These are phyloP conservation scores for Schoenoplectus triqueter DNA, from an alignment of 202 grass and related monocot species.

Conservation along the genomic window DNA sequence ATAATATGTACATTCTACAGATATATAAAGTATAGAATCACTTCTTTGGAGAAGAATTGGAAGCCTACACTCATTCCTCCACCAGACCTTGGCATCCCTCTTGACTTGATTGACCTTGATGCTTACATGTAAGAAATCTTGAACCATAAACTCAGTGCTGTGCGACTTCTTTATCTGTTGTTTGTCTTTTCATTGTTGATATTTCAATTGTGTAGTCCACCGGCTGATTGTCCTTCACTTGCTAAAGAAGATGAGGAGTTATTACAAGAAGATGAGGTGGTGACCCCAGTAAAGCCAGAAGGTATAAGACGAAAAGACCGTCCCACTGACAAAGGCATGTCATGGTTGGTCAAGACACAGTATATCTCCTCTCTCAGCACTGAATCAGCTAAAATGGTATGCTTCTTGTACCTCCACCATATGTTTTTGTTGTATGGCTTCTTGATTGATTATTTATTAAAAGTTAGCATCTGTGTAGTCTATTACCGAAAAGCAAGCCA, in stretches of 20 bases:
- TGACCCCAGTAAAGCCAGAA: slow-evolving; percentile 88
- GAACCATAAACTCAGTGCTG: slow-evolving; percentile 12
- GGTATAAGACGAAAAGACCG: slow-evolving; percentile 94
- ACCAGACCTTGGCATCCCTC: slow-evolving; percentile 93
- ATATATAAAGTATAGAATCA: slow-evolving; percentile 88
- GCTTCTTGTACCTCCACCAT: slow-evolving; percentile 36
- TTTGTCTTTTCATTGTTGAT: slow-evolving; percentile 18
- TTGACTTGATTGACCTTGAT: slow-evolving; percentile 92
- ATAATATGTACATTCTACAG: slow-evolving; percentile 45
- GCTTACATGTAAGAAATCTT: slow-evolving; percentile 80
- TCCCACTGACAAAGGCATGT: slow-evolving; percentile 92
- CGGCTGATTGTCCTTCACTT: slow-evolving; percentile 50
- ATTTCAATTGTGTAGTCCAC: slow-evolving; percentile 47
- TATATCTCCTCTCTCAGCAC: slow-evolving; percentile 94
- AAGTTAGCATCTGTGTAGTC: slow-evolving; percentile 57
- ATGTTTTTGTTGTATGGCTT: slow-evolving; percentile 35
- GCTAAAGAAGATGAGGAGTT: slow-evolving; percentile 86
- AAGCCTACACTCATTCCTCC: slow-evolving; percentile 88
- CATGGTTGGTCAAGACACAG: slow-evolving; percentile 99
- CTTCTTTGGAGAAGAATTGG: slow-evolving; percentile 92
- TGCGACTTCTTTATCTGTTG: background rate
- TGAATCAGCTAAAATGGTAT: slow-evolving; percentile 88
- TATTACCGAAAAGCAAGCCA: slow-evolving; percentile 97
- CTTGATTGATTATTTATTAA: slow-evolving; percentile 38
- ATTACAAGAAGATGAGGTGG: slow-evolving; percentile 81